Percentiles rank a stretch among this genome's conserved stretches.
These are phyloP conservation scores for Monosporascus sp. DNA, from an alignment of 2,329 filamentous ascomycete genomes.

Conservation along the genomic window DNA sequence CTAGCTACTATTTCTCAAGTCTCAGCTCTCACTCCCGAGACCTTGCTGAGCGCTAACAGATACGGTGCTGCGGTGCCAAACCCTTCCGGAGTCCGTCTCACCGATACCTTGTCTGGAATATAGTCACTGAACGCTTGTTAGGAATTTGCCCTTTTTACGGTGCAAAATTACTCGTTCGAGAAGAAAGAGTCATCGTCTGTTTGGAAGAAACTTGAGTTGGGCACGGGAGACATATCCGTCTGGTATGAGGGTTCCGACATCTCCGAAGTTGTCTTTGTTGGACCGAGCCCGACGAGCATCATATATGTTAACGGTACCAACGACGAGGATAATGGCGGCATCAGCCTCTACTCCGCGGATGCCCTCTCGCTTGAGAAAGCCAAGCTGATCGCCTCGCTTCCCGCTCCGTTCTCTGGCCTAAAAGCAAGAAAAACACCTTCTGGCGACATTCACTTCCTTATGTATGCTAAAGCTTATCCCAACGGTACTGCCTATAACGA, in stretches of 20 bases:
- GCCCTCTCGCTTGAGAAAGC: constrained; percentile 21
- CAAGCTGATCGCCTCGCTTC: constrained; percentile 30
- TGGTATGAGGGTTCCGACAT: constrained; percentile 50
- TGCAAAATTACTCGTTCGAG: constrained; percentile 57
- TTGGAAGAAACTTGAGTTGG: constrained; percentile 53
- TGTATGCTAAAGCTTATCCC: constrained; percentile 48
- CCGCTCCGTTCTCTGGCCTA: constrained; percentile 33
- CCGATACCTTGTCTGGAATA: background rate
- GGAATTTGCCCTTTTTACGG: constrained; percentile 42
- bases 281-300: constrained; percentile 43
- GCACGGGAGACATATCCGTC: constrained; percentile 45
- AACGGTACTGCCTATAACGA: constrained; percentile 56
- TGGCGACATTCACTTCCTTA: constrained; percentile 33
- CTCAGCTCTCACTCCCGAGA: constrained; percentile 25
- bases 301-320: constrained; percentile 46
- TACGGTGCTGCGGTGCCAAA: constrained; percentile 27
- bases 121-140: constrained; percentile 12
- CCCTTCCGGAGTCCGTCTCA: constrained; percentile 26
- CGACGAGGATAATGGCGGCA: constrained; percentile 36
- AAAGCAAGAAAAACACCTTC: constrained; percentile 28
- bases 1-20: constrained; percentile 22
- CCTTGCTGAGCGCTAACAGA: constrained; percentile 28
- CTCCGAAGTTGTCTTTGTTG: constrained; percentile 52
- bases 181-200: constrained; percentile 40
- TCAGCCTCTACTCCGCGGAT: constrained; percentile 35